phyloP scores from a whole-genome alignment of 805 yeast genomes.

The Hanseniaspora pseudoguilliermondii region DNA sequence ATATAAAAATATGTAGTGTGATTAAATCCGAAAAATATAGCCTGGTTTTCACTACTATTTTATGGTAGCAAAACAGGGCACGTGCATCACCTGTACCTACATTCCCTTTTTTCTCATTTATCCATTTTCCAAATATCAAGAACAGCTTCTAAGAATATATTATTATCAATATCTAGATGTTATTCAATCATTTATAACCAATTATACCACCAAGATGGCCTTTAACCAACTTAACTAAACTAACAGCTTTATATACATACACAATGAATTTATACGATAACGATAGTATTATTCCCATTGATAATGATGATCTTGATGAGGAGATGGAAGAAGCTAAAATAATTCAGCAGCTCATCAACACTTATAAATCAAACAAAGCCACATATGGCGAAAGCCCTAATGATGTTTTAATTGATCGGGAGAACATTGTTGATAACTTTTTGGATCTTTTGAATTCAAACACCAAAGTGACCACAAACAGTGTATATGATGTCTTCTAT shows the following conservation, averaged over 20 bases:
- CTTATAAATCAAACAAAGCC: not conserved
- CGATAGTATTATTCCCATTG: not conserved
- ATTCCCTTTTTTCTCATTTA: too few relatives aligned
- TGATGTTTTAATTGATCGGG: not conserved
- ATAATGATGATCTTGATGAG: not conserved
- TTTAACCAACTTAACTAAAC: not conserved
- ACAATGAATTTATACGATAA: not conserved
- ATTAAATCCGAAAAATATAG: too few relatives aligned
- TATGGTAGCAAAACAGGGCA: too few relatives aligned
- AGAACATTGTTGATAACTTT: not conserved
- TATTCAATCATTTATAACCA: too few relatives aligned
- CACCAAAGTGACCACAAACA: not conserved
- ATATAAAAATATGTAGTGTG: too few relatives aligned
- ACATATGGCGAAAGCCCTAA: not conserved
- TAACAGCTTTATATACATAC: not conserved
- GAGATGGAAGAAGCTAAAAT: not conserved
- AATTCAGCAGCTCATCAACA: not conserved
- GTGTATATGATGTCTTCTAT: not conserved
- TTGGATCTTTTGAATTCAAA: not conserved
- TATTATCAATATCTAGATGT: too few relatives aligned
- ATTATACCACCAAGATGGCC: too few relatives aligned
- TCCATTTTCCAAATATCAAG: too few relatives aligned
- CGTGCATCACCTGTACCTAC: too few relatives aligned
- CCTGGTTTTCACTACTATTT: too few relatives aligned
- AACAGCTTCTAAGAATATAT: too few relatives aligned